Percentiles rank a stretch among this genome's conserved stretches.
Evolutionary conservation across 805 yeast species (phyloP).

Genomic region (Debaryomyces castellii): DNA sequence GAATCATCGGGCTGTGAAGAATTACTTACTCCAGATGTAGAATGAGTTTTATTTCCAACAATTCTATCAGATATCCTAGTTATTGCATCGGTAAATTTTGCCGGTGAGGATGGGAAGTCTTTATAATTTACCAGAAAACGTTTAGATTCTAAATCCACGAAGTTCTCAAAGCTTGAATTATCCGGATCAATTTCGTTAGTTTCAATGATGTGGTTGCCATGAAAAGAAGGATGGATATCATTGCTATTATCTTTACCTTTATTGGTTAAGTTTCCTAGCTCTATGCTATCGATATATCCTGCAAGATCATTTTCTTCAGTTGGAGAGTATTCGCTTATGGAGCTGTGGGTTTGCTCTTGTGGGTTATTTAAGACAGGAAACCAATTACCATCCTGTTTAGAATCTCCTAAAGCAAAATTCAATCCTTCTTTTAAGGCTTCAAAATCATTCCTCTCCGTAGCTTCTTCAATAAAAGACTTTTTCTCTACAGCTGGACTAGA

Average conservation of each 20-base stretch:
- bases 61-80: slow-evolving; percentile 34
- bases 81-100: slow-evolving; percentile 22
- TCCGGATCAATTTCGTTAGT: background rate
- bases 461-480: slow-evolving; percentile 21
- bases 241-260: background rate
- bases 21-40: too few species aligned
- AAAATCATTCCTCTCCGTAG: slow-evolving; percentile 27
- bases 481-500: background rate
- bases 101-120: slow-evolving; percentile 16
- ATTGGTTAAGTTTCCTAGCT: background rate
- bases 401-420: slow-evolving; percentile 32
- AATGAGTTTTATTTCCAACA: slow-evolving; percentile 21
- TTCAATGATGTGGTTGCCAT: background rate
- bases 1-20: background rate
- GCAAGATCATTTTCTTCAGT: background rate
- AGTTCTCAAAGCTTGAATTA: background rate
- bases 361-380: slow-evolving; percentile 18
- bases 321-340: too few species aligned
- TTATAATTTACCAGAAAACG: background rate
- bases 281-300: background rate
- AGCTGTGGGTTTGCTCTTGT: background rate
- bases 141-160: background rate
- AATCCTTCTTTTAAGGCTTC: slow-evolving; percentile 34
- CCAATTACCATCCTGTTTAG: slow-evolving; percentile 25
- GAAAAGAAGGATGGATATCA: background rate